Base-by-base conservation (phyloP, 345 rosid species). In the Boechera stricta region DNA sequence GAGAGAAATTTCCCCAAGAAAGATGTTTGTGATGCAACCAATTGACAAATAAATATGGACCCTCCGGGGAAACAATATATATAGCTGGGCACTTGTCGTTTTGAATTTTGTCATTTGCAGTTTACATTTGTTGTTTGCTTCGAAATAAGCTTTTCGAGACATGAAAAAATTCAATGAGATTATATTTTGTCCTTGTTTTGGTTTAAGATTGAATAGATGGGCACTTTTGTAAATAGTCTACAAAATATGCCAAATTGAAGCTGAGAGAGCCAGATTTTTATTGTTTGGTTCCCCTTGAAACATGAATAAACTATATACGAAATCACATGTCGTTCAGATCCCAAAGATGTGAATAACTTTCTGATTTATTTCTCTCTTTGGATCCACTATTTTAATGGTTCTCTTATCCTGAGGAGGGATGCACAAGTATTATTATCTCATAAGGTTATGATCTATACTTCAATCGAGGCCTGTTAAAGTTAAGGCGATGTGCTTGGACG, bases 21-120 rank as follows among this genome's bases (percentile, higher is more conserved):
- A 67, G 42, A 32, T 60, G 70, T 38, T 55, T 60, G 44, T 60
- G 65, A 39, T 63, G 70, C 71, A 31, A 64, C 47, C 60, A 47
- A 26, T 77, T 71, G 76, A 71, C 81, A 56, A 77, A 71, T 77
- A 77, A 77, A 77, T 56, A 47, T 77, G 54, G 44, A 61, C 75
- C 76, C 76, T 70, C 67, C 0, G 32, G 76, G 71, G 51, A 77
- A 71, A 64, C 76, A 71, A 54, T 35, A 45, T 35, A 63, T 35
- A 63, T 35, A 64, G 48, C 29, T 21, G 36, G 15, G 58, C 31
- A 21, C 64, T 69, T 41, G 1, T 51, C 41, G 15, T 54, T 48
- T 52, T 21, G 47, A 61, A 21, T 7, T 12, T 53, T 69, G 69
- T 69, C n/a, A 33, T 65, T 65, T 61, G 64, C 64, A 2, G 7